Evolutionary conservation across 1,139 yeast genomes (phyloP).

Genomic region (Pichia sp.): DNA sequence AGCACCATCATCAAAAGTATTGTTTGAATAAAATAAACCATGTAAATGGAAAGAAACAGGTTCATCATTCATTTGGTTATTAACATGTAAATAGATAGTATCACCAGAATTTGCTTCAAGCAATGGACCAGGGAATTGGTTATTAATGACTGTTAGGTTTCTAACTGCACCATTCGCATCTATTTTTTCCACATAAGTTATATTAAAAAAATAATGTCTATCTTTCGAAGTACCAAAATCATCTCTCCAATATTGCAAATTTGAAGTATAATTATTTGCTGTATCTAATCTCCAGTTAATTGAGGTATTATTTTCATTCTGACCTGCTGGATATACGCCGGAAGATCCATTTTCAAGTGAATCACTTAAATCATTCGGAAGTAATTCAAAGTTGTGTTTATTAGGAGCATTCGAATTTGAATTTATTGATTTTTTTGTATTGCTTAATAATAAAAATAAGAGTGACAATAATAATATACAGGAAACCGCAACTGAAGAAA

Average conservation of each 20-base stretch:
- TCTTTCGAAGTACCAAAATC: constrained; percentile 11
- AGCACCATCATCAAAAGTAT: constrained; percentile 41
- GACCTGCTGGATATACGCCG: background rate
- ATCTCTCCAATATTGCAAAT: constrained; percentile 13
- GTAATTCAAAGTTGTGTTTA: no score
- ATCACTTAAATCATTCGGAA: background rate
- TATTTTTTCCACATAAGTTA: constrained; percentile 9
- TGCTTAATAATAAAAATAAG: no score
- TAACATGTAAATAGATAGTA: constrained; percentile 30
- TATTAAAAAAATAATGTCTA: constrained; percentile 16
- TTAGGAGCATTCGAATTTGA: no score
- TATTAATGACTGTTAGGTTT: constrained; percentile 34
- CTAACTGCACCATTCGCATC: constrained; percentile 18
- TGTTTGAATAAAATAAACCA: constrained; percentile 39
- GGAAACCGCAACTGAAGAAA: no score
- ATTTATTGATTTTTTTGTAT: no score
- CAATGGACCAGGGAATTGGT: constrained; percentile 35
- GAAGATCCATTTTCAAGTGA: no score
- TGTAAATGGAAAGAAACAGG: constrained; percentile 43
- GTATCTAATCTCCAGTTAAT: constrained; percentile 15
- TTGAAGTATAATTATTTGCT: constrained; percentile 14
- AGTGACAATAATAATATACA: no score
- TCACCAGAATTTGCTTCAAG: constrained; percentile 36
- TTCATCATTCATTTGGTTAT: constrained; percentile 25
- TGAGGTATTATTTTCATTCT: background rate